Conservation (phyloP, 2,329 filamentous ascomycete species). For the Aspergillus sp. region DNA sequence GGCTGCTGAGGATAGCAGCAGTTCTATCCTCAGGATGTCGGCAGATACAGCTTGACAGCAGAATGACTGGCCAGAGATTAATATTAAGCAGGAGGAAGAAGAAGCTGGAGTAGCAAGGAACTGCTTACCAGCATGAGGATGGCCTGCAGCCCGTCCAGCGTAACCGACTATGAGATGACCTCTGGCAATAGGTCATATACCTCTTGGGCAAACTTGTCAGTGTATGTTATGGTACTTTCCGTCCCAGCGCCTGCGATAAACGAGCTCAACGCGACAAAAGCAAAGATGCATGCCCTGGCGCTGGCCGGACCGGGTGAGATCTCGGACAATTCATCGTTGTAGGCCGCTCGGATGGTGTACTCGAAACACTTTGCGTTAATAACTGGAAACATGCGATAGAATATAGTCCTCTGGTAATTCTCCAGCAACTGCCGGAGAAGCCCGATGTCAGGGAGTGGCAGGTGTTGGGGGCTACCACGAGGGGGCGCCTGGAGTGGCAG, state of each 20-base stretch:
- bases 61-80: not conserved
- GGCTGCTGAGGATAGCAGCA: not conserved
- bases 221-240: not conserved
- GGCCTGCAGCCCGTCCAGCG: slow-evolving; percentile 12
- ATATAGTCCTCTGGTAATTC: not conserved
- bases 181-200: not conserved
- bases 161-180: slow-evolving; percentile 1
- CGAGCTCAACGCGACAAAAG: slow-evolving; percentile 8
- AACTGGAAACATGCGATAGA: not conserved
- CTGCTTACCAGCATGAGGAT: slow-evolving; percentile 13
- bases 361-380: slow-evolving; percentile 6
- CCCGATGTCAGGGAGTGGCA: not conserved
- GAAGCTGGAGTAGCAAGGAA: too few species aligned
- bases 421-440: not conserved
- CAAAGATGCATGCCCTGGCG: slow-evolving; percentile 12
- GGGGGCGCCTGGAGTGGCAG: not conserved
- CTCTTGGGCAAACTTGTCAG: not conserved
- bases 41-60: not conserved
- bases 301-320: not conserved
- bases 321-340: not conserved
- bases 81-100: not conserved
- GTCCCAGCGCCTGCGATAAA: not conserved
- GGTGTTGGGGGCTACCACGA: not conserved
- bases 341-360: slow-evolving; percentile 9
- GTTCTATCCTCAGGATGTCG: slow-evolving; percentile 1